phyloP scores from a whole-genome alignment of 805 yeast genomes.

The Cyberlindnera mrakii region DNA sequence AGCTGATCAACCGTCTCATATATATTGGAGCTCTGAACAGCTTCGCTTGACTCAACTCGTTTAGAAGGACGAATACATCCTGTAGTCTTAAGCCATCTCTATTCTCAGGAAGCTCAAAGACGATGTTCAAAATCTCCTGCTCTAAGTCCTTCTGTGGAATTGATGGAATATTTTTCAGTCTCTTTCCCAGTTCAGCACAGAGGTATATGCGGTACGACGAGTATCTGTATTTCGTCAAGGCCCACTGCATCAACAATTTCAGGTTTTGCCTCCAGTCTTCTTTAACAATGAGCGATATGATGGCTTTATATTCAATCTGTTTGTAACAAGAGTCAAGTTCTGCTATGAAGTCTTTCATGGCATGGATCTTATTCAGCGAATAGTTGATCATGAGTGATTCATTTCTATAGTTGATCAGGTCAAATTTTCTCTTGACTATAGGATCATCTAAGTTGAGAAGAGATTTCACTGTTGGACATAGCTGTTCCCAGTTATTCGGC shows the following conservation, averaged over 20 bases:
- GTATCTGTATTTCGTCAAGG: slow-evolving; percentile 26
- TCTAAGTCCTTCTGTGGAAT: slow-evolving; percentile 29
- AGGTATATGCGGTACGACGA: slow-evolving; percentile 13
- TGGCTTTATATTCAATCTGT: slow-evolving; percentile 27
- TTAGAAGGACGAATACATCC: slow-evolving; percentile 38
- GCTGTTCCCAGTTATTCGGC: slow-evolving; percentile 54
- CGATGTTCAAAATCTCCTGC: slow-evolving; percentile 28
- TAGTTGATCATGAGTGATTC: slow-evolving; percentile 60
- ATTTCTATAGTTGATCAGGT: slow-evolving; percentile 58
- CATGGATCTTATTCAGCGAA: slow-evolving; percentile 18
- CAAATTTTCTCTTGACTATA: slow-evolving; percentile 41
- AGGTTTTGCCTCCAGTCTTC: slow-evolving; percentile 31
- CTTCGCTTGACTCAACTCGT: slow-evolving; percentile 34
- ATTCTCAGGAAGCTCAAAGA: slow-evolving; percentile 26
- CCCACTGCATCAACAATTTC: slow-evolving; percentile 34
- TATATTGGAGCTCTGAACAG: slow-evolving; percentile 50
- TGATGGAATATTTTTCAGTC: slow-evolving; percentile 8
- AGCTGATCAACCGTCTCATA: slow-evolving; percentile 73
- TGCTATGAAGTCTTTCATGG: slow-evolving; percentile 24
- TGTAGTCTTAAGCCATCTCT: slow-evolving; percentile 30
- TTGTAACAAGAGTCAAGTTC: slow-evolving; percentile 31
- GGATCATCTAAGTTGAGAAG: slow-evolving; percentile 29
- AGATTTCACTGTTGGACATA: slow-evolving; percentile 43
- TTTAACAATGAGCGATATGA: slow-evolving; percentile 22
- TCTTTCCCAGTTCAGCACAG: slow-evolving; percentile 11